Base-by-base conservation (phyloP, 305 asterid genomes). In the Ilex paraguariensis region DNA sequence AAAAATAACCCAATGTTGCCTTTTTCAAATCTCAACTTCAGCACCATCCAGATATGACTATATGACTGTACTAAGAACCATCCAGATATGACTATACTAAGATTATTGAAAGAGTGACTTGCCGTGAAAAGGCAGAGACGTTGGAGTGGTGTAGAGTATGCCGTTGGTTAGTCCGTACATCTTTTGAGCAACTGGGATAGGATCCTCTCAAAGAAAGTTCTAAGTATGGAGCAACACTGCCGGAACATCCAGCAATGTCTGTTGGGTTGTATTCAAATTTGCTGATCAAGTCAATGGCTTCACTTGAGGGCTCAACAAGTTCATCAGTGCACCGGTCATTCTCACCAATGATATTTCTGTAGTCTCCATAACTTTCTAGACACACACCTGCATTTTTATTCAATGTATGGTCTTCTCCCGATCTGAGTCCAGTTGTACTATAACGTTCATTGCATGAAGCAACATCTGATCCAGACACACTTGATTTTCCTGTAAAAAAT, bases 101-200 rank as follows among this genome's bases (percentile, higher is more conserved):
- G 28, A 21, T 21, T 21, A 21, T 21, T 21, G 7, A 36, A 36
- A 36, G 9, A 36, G 31, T 62, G 57, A 75, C 86, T 86, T 73
- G 90, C 99, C 95, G 70, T n/a, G 95, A 90, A 74, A 93, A 93
- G 61, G 99, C 84, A 13, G 99, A 93, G 51, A 88, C 88, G 76
- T 86, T 87, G 8, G 99, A 93, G 73, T 86, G 99, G 70, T 86
- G 86, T 69, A 93, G 69, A 60, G 63, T 57, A 32, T 59, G 77
- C 75, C 69, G 67, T 63, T 81, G 28, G 28, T 21, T 21, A 21
- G 28, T 21, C 28, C 28, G 2, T 21, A 21, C 92, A 54, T 82
- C 86, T 44, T 70, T 74, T 74, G 87, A 77, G 58, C 70, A 73
- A 61, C 69, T 68, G 31, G 81, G 79, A 52, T 80, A 72, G 63